phyloP scores from a whole-genome alignment of 768 basidiomycete species.

The Kwoniella newhampshirensis region DNA sequence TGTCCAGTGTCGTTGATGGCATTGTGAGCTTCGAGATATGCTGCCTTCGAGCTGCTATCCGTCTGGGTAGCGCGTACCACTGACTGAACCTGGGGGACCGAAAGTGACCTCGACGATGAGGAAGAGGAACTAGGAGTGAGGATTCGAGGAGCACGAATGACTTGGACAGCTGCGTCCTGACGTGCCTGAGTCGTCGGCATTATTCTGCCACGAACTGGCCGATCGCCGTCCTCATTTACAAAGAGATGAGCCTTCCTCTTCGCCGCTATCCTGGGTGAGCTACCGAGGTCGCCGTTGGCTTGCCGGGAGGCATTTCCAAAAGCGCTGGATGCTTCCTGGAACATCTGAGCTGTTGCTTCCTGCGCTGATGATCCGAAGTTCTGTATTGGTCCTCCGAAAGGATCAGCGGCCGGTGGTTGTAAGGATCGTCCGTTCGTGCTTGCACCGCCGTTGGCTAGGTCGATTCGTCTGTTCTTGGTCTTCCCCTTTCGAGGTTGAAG shows the following conservation, averaged over 20 bases:
- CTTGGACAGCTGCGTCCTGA: not conserved
- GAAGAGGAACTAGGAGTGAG: slow-evolving; percentile 31
- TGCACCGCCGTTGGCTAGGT: slow-evolving; percentile 11
- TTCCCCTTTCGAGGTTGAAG: slow-evolving; percentile 37
- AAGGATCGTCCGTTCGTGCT: slow-evolving; percentile 2
- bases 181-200: slow-evolving; percentile 8
- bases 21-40: slow-evolving; percentile 73
- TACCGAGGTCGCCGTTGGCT: slow-evolving; percentile 8
- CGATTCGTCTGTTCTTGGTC: slow-evolving; percentile 25
- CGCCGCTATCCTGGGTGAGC: slow-evolving; percentile 14
- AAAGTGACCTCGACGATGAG: slow-evolving; percentile 52
- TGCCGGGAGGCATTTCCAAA: slow-evolving; percentile 19
- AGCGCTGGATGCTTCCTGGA: slow-evolving; percentile 41
- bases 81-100: slow-evolving; percentile 64
- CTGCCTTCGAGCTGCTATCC: slow-evolving; percentile 55
- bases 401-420: slow-evolving; percentile 17
- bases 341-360: slow-evolving; percentile 38
- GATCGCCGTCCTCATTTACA: slow-evolving; percentile 38
- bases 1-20: slow-evolving; percentile 62
- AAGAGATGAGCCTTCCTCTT: slow-evolving; percentile 34
- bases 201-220: slow-evolving; percentile 48
- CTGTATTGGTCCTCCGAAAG: slow-evolving; percentile 45
- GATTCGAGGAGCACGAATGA: slow-evolving; percentile 37
- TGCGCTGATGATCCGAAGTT: slow-evolving; percentile 34
- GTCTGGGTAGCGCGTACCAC: slow-evolving; percentile 64